Evolutionary conservation across 2,329 filamentous ascomycete genomes (phyloP).

Genomic region (Coniochaeta pulveracea): DNA sequence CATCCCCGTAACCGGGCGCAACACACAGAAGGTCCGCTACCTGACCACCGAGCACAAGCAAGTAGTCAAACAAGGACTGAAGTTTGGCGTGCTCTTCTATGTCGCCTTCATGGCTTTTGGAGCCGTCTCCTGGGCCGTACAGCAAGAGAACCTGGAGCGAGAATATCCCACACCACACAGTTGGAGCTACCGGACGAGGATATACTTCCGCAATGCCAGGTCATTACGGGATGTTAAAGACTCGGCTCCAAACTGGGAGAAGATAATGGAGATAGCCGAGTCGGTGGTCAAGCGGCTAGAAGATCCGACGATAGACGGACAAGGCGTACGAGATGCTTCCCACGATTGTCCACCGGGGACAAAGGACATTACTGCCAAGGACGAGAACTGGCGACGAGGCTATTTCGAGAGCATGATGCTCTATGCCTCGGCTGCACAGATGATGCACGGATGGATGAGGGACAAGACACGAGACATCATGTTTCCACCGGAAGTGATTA

Average conservation of each 20-base stretch:
- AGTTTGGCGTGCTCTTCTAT: constrained; percentile 57
- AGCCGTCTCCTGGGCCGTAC: constrained; percentile 51
- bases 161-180: constrained; percentile 72
- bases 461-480: constrained; percentile 56
- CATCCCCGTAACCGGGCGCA: constrained; percentile 23
- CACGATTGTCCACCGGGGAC: constrained; percentile 33
- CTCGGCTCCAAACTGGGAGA: constrained; percentile 55
- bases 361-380: constrained; percentile 63
- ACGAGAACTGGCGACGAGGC: constrained; percentile 73
- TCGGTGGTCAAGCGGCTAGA: constrained; percentile 57
- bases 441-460: constrained; percentile 67
- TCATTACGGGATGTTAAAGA: constrained; percentile 46
- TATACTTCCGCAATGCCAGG: constrained; percentile 53
- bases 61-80: constrained; percentile 58
- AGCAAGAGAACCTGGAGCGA: constrained; percentile 66
- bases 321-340: constrained; percentile 45
- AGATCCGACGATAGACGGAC: constrained; percentile 55
- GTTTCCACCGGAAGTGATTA: constrained; percentile 62
- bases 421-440: constrained; percentile 64
- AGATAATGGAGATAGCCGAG: constrained; percentile 48
- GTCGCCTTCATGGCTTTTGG: constrained; percentile 47
- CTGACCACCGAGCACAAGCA: constrained; percentile 70
- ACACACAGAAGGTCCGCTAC: constrained; percentile 52
- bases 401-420: constrained; percentile 79
- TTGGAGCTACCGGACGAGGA: constrained; percentile 63